A percentile compares a stretch with the other conserved stretches of the same genome.
phyloP scores from a whole-genome alignment of 208 protist species.

The Leishmania amazonensis region DNA sequence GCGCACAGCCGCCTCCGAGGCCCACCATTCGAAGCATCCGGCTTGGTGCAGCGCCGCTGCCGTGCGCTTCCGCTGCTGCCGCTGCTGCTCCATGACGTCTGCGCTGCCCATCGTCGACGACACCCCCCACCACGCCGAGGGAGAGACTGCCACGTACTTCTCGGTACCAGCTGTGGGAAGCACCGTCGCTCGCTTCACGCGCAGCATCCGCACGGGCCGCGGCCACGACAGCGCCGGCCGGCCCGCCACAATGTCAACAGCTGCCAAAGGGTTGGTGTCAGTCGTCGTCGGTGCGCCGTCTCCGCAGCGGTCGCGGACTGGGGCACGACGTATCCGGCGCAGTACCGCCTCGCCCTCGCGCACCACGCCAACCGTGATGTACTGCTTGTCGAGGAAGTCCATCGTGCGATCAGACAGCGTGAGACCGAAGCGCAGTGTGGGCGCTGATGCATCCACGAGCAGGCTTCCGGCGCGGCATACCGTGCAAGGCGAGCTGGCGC shows the following conservation, averaged over 20 bases:
- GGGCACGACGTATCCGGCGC: conserved; percentile 41
- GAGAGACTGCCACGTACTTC: conserved; percentile 11
- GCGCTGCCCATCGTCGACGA: neutral
- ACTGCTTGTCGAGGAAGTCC: conserved; percentile 63
- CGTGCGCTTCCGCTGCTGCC: conserved; percentile 13
- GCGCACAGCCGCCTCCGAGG: conserved; percentile 28
- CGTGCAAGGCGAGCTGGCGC: conserved; percentile 16
- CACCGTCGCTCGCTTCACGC: conserved; percentile 64
- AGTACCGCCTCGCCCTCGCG: conserved; percentile 57
- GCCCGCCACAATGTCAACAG: conserved; percentile 11
- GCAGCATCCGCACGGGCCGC: conserved; percentile 45
- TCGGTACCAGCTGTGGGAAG: conserved; percentile 65
- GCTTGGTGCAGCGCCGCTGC: conserved; percentile 21
- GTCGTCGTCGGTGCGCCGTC: neutral
- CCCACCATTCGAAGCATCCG: conserved; percentile 73
- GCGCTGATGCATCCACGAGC: conserved; percentile 42
- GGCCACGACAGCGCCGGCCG: conserved; percentile 39
- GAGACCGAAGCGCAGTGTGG: conserved; percentile 47
- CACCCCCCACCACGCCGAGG: conserved; percentile 11
- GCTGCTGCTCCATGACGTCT: conserved; percentile 4
- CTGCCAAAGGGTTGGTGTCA: neutral
- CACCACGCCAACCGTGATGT: conserved; percentile 63
- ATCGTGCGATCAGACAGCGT: conserved; percentile 54
- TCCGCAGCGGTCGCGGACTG: conserved; percentile 11
- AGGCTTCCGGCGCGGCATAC: conserved; percentile 45